Evolutionary conservation across 1,139 yeast species (phyloP), one percentile per base, ranked within the genome.

Genomic region (Blastobotrys arbuscula): DNA sequence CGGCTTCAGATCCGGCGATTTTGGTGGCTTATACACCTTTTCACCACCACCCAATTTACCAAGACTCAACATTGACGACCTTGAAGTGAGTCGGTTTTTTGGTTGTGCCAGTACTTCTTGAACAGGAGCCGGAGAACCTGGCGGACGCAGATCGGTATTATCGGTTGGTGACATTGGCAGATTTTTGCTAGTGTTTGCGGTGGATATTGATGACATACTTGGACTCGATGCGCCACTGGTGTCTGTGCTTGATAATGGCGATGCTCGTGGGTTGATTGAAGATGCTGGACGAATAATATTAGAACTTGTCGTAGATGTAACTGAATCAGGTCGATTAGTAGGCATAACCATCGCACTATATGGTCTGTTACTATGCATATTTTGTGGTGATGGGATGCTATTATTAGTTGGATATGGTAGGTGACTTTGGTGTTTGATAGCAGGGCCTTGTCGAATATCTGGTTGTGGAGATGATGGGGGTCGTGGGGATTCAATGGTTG

Each of bases 221-320:
- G 31, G 48, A 38, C 39, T 31, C 10, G 42, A 24, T 34, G 34
- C 39, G 16, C 33, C 35, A 31, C 31, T 38, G 23, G 19, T 37
- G 35, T 39, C 39, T 39, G 18, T 20, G 19, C 42, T 47, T 20
- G 44, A 36, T n/a, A 24, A 31, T 20, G 39, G 42, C 6, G 50
- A 42, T 12, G 47, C 39, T 18, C 26, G 35, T 15, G 50, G 50
- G 5, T 42, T 15, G 12, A 43, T 26, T 43, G 42, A 40, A 18
- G 42, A 36, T 18, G 41, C 8, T 19, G 46, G 46, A 6, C 46
- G 41, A 5, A 20, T 15, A 18, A 38, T 12, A 31, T 41, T 30
- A 15, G 21, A 18, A 13, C n/a, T 18, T 15, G 39, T 7, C 13
- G 39, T 12, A 7, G 39, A 36, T 36, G 39, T n/a, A 3, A 24